Evolutionary conservation across 1,284 basidiomycete species (phyloP).

Genomic region (Coniophora puteana): DNA sequence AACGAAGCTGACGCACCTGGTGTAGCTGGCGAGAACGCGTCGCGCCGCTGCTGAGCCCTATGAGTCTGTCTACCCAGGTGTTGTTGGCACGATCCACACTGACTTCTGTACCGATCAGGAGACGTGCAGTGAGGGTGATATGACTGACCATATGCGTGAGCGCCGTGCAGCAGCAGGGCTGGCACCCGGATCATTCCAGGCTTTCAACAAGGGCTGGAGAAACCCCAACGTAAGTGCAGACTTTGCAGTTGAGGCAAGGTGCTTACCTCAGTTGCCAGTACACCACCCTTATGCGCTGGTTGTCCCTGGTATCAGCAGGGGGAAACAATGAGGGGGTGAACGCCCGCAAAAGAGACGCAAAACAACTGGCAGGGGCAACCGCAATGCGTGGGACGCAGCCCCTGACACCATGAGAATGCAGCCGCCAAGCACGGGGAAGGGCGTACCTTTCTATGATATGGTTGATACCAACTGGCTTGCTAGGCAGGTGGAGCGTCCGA

Average conservation of each 20-base stretch:
- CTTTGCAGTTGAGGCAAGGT: neutral
- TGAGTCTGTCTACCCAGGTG: too few species aligned
- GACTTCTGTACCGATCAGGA: too few species aligned
- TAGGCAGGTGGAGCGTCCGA: neutral
- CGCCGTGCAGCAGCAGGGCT: too few species aligned
- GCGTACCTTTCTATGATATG: neutral
- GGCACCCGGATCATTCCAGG: too few species aligned
- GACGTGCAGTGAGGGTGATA: too few species aligned
- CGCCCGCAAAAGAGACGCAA: neutral
- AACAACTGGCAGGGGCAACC: neutral
- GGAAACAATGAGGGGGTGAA: neutral
- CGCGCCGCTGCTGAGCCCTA: too few species aligned
- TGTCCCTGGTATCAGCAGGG: neutral
- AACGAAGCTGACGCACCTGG: too few species aligned
- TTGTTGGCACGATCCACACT: too few species aligned
- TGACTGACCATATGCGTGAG: too few species aligned
- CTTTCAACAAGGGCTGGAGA: too few species aligned
- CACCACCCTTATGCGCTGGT: neutral
- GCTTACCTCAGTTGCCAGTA: constrained; percentile 1
- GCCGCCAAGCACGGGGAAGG: neutral
- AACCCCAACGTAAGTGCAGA: too few species aligned
- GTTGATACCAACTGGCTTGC: neutral
- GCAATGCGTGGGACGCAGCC: neutral
- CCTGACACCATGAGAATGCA: neutral
- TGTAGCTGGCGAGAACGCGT: too few species aligned